These are phyloP conservation scores for Coix lacrymajobi DNA, from an alignment of 176 grass and related monocot genomes.

Conservation along the genomic window DNA sequence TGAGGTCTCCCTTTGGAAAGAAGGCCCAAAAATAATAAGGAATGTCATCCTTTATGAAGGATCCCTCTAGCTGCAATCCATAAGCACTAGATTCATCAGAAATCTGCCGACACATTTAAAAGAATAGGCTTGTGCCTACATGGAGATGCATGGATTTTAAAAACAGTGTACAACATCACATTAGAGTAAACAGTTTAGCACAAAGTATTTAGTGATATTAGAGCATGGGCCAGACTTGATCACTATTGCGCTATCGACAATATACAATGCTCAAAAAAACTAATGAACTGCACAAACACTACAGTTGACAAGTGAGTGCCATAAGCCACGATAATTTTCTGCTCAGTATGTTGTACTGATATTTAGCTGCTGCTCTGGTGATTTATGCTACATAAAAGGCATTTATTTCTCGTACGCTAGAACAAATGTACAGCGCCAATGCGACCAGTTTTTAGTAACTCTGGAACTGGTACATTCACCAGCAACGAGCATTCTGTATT, in stretches of 20 bases:
- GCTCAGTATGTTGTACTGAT: not conserved
- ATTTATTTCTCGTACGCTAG: not conserved
- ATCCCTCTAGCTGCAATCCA: constrained; percentile 80
- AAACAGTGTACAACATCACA: not conserved
- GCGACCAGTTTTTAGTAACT: not conserved
- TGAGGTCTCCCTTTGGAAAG: constrained; percentile 64
- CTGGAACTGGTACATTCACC: not conserved
- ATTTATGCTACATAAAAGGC: not conserved
- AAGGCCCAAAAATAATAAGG: constrained; percentile 93
- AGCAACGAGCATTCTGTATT: not conserved
- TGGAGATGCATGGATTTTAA: not conserved
- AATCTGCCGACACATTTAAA: not conserved
- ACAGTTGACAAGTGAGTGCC: not conserved
- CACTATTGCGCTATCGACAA: not conserved
- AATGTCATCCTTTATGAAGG: constrained; percentile 63
- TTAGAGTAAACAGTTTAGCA: not conserved
- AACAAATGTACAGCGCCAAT: not conserved
- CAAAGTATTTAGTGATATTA: not conserved
- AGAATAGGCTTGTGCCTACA: not conserved
- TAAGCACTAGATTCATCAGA: not conserved
- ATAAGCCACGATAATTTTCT: not conserved
- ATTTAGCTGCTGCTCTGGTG: not conserved
- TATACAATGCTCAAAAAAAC: not conserved
- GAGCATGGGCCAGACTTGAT: not conserved
- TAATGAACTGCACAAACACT: not conserved